phyloP scores from a whole-genome alignment of 257 asterid species.

The Nicotiana otophora region DNA sequence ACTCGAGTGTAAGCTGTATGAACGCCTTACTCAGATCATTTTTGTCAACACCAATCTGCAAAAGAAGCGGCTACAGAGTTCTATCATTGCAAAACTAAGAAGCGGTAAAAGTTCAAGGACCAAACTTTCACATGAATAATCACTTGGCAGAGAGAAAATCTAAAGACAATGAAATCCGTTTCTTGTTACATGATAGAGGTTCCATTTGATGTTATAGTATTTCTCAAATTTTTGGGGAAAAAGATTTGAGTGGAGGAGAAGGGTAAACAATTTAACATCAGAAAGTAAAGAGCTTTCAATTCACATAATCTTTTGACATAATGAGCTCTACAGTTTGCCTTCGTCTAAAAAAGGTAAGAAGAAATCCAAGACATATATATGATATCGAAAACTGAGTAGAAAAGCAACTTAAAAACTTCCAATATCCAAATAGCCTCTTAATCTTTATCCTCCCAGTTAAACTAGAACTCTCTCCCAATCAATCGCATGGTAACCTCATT shows the following conservation, averaged over 20 bases:
- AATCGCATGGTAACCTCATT: not conserved
- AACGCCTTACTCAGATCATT: slow-evolving; percentile 69
- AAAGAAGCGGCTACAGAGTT: slow-evolving; percentile 11
- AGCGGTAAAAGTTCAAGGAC: slow-evolving; percentile 4
- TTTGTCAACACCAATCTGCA: slow-evolving; percentile 83
- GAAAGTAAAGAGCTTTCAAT: not conserved
- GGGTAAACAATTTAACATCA: not conserved
- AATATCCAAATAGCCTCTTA: not conserved
- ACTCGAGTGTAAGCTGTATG: slow-evolving; percentile 80
- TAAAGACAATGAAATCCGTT: not conserved
- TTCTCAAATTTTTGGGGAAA: not conserved
- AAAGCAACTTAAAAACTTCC: not conserved
- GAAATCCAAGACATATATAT: not conserved
- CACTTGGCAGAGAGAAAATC: not conserved
- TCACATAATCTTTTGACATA: not conserved
- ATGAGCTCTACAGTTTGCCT: not conserved
- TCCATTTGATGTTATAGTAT: not conserved
- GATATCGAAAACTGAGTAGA: not conserved
- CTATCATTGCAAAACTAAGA: slow-evolving; percentile 13
- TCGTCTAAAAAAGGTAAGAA: not conserved
- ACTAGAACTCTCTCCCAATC: not conserved
- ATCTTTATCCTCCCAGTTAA: slow-evolving; percentile 4
- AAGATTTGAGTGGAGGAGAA: not conserved
- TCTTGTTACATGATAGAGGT: not conserved
- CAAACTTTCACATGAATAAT: not conserved